Base-by-base conservation (phyloP, 169 alveolate species). In the Plasmodium gaboni region DNA sequence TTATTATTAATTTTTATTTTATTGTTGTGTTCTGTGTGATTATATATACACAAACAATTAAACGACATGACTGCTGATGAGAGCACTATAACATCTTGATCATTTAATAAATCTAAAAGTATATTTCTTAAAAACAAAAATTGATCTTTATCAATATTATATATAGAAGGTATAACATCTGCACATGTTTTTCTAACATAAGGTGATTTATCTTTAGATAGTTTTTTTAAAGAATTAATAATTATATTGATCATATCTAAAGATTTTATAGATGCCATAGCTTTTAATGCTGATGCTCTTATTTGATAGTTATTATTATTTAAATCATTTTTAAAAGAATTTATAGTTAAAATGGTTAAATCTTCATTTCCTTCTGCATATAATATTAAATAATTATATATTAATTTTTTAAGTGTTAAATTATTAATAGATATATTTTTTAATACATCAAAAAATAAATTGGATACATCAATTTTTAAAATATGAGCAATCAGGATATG, bases 111-210 rank as follows among this genome's bases (percentile, higher is more conserved):
- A 13, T 85, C 83, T 3, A 91, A 55, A 22, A 94, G 65, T 63
- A 93, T 8, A 13, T 42, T 74, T 19, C 87, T 17, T n/a, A 93
- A 32, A 17, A 73, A 64, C 44, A 70, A 61, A 19, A 87, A 78
- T 46, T 88, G 94, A 48, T 89, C 95, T n/a, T 91, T 88, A 22
- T 94, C 96, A 7, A 92, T 42, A 10, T 60, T 63, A 63, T 74
- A 93, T 42, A 96, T 71, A 73, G 94, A 94, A 1, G 95, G 90
- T 17, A 95, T 93, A 28, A 95, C 93, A 64, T 93, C 94, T 10
- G 96, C 96, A 13, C 97, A 95, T 1, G 96, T 85, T 28, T 95
- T 95, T 50, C 97, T 67, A 8, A 96, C 98, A 65, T 93, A 94
- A 6, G 96, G 95, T 32, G 96, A 95, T 17, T 91, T 78, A 83